Evolutionary conservation across 1,284 basidiomycete species (phyloP).

Genomic region (Leccinum subfulvum): DNA sequence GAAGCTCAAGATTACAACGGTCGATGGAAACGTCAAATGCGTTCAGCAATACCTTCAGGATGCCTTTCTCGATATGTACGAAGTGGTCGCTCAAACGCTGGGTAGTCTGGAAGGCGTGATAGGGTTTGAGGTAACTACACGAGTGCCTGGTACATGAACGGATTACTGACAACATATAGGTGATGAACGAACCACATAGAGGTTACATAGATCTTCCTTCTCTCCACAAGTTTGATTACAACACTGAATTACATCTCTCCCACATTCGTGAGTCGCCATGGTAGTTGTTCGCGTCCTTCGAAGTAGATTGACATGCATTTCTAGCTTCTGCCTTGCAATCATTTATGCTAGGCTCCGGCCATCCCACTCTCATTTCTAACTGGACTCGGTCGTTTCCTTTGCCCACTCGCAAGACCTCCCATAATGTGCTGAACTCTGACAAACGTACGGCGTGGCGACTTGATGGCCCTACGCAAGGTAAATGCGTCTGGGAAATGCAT

Average conservation of each 20-base stretch:
- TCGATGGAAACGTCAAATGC: constrained; percentile 50
- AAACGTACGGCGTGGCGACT: constrained; percentile 65
- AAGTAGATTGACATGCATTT: constrained; percentile 2
- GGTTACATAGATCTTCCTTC: constrained; percentile 86
- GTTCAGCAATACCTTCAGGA: constrained; percentile 86
- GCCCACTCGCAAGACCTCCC: constrained; percentile 67
- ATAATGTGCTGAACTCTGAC: constrained; percentile 55
- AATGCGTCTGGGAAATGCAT: constrained; percentile 88
- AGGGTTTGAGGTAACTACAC: constrained; percentile 79
- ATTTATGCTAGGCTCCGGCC: constrained; percentile 80
- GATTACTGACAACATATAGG: constrained; percentile 42
- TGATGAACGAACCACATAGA: constrained; percentile 96
- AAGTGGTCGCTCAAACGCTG: constrained; percentile 65
- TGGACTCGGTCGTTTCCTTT: constrained; percentile 85
- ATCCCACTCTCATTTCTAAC: constrained; percentile 68
- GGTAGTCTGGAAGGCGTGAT: constrained; percentile 77
- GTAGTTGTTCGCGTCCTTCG: neutral
- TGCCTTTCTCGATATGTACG: constrained; percentile 79
- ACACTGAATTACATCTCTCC: constrained; percentile 89
- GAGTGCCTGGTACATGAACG: neutral
- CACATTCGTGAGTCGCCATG: constrained; percentile 62
- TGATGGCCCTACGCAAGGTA: constrained; percentile 67
- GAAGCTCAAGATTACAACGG: constrained; percentile 56
- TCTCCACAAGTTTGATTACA: constrained; percentile 87
- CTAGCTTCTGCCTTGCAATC: constrained; percentile 80